Evolutionary conservation across 257 asterid genomes (phyloP), one percentile per base, ranked within the genome.

Genomic region (Solanum commersonii): DNA sequence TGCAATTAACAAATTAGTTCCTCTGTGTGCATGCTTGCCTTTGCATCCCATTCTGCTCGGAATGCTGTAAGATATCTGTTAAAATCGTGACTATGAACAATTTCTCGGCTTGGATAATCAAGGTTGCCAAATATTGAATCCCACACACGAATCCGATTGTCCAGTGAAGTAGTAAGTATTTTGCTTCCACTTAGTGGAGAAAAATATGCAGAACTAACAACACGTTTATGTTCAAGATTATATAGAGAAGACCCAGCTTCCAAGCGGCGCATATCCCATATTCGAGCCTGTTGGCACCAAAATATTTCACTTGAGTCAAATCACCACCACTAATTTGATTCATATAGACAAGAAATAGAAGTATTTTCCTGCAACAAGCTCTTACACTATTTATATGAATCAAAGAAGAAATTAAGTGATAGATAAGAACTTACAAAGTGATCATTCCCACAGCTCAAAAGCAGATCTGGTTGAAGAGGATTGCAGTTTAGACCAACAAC

Each of bases 21-120:
- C 79, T 27, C 59, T 38, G 15, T 16, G n/a, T 2, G 89, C 65
- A 85, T 38, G 68, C 87, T 88, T 86, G 94, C 99, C 98, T 97
- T 97, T 40, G 98, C 98, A 81, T 97, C 99, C 99, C 99, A 97
- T 89, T 97, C 98, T 23, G 99, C 99, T 88, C 94, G 93, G 90
- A 97, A 97, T 87, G 98, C 94, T 5, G 99, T 97, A 89, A 97
- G 92, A 88, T 97, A 98, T 18, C 99, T 92, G 87, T 97, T 97
- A 81, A 97, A 97, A 91, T 97, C 98, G 72, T 97, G 98, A 89
- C 99, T 97, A 88, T 97, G 99, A 86, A 97, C 99, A 79, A 97
- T 96, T 91, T 97, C 99, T 87, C 99, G 89, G 92, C 99, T 96
- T 83, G 99, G 98, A 86, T 93, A 82, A 79, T 95, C 99, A 92